phyloP scores from a whole-genome alignment of 257 asterid species.

The Solanum ossicruentum region DNA sequence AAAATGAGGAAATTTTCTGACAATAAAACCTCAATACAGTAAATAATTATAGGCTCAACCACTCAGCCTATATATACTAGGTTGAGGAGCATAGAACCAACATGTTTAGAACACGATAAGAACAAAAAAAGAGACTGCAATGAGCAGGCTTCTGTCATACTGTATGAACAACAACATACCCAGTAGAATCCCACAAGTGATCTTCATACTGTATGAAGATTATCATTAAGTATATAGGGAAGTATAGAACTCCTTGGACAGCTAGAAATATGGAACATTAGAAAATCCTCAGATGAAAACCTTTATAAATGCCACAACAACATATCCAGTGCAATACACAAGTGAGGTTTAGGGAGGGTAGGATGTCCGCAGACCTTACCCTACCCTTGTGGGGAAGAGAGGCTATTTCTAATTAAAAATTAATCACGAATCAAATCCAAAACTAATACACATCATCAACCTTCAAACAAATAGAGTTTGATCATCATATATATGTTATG shows the following conservation, averaged over 20 bases:
- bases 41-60: background rate
- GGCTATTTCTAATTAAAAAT: background rate
- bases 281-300: background rate
- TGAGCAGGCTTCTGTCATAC: background rate
- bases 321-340: background rate
- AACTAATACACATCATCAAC: background rate
- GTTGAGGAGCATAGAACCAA: background rate
- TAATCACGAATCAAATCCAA: background rate
- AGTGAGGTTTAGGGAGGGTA: background rate
- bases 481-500: background rate
- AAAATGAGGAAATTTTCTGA: background rate
- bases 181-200: too few species aligned
- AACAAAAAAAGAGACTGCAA: background rate
- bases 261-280: background rate
- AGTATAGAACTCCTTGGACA: background rate
- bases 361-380: background rate
- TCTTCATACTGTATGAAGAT: background rate
- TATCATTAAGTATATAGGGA: background rate
- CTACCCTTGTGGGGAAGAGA: background rate
- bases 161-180: too few species aligned
- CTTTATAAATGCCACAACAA: background rate
- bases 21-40: background rate
- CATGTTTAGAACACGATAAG: background rate
- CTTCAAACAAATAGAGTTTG: background rate
- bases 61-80: background rate